Evolutionary conservation across 2,329 filamentous ascomycete genomes (phyloP).

Genomic region (Alternaria solani): DNA sequence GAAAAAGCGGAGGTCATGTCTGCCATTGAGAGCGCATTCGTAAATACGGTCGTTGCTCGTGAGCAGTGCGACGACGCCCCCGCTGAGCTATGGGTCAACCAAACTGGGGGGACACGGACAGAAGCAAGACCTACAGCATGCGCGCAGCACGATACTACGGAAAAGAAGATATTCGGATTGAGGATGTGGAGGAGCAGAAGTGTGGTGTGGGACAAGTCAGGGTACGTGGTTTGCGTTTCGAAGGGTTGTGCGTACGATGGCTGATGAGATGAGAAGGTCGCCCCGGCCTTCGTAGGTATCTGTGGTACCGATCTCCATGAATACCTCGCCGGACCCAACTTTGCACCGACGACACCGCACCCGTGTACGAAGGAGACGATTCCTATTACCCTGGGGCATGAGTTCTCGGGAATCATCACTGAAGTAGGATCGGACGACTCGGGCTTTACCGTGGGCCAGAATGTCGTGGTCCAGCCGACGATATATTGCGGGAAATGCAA

Average conservation of each 20-base stretch:
- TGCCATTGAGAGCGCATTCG: constrained; percentile 42
- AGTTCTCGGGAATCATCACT: constrained; percentile 68
- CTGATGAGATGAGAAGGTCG: constrained; percentile 40
- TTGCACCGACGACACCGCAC: constrained; percentile 63
- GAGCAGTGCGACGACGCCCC: constrained; percentile 9
- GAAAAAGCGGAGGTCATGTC: constrained; percentile 27
- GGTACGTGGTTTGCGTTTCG: constrained; percentile 25
- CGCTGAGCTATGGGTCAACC: constrained; percentile 1
- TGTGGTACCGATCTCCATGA: constrained; percentile 64
- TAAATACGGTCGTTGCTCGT: constrained; percentile 35
- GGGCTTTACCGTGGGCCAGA: constrained; percentile 61
- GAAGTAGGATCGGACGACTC: constrained; percentile 64
- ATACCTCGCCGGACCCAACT: constrained; percentile 59
- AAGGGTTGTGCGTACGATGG: background rate
- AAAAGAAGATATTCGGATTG: constrained; percentile 63
- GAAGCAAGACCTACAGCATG: constrained; percentile 49
- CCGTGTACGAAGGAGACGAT: constrained; percentile 65
- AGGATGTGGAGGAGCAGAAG: constrained; percentile 58
- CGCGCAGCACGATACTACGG: constrained; percentile 64
- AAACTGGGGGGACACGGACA: constrained; percentile 10
- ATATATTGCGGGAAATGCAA: constrained; percentile 65
- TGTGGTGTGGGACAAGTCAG: constrained; percentile 62
- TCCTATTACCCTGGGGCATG: constrained; percentile 70
- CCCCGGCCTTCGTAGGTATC: constrained; percentile 61
- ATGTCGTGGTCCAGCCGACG: constrained; percentile 67